phyloP scores from a whole-genome alignment of 805 yeast species.

The Candida caryicola region DNA sequence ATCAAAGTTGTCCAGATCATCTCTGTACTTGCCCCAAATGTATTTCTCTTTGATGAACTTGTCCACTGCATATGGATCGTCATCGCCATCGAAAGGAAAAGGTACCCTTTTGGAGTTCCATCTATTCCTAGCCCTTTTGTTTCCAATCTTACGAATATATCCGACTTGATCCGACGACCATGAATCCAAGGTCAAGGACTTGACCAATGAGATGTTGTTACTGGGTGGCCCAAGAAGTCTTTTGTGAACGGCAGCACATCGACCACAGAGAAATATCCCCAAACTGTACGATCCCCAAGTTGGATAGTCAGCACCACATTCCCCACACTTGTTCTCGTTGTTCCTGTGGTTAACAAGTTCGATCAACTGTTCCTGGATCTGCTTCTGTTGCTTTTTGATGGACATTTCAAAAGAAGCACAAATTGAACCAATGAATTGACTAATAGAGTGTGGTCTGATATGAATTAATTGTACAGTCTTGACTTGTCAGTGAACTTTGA shows the following conservation, averaged over 20 bases:
- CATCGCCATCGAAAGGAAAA: conserved; percentile 76
- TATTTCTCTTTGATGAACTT: conserved; percentile 67
- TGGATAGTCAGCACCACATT: conserved; percentile 67
- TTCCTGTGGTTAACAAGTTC: conserved; percentile 56
- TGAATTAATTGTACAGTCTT: too few species aligned
- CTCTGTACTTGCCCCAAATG: conserved; percentile 56
- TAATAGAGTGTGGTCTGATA: too few species aligned
- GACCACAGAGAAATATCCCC: conserved; percentile 76
- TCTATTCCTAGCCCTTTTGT: conserved; percentile 51
- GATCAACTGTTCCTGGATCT: conserved; percentile 50
- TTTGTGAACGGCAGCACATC: conserved; percentile 80
- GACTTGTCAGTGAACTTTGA: too few species aligned
- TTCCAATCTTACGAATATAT: conserved; percentile 49
- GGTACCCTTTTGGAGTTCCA: conserved; percentile 73
- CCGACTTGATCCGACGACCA: conserved; percentile 64
- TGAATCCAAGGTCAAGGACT: conserved; percentile 67
- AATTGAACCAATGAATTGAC: too few species aligned
- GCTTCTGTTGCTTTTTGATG: conserved; percentile 37
- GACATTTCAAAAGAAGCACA: too few species aligned
- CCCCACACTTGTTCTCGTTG: conserved; percentile 75
- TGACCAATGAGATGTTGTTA: conserved; percentile 52
- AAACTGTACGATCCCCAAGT: conserved; percentile 52
- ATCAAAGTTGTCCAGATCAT: conserved; percentile 40
- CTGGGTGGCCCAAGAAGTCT: conserved; percentile 53
- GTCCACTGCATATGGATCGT: conserved; percentile 52